phyloP scores from a whole-genome alignment of 2,329 filamentous ascomycete genomes.

The Pezizomycotina sp. region DNA sequence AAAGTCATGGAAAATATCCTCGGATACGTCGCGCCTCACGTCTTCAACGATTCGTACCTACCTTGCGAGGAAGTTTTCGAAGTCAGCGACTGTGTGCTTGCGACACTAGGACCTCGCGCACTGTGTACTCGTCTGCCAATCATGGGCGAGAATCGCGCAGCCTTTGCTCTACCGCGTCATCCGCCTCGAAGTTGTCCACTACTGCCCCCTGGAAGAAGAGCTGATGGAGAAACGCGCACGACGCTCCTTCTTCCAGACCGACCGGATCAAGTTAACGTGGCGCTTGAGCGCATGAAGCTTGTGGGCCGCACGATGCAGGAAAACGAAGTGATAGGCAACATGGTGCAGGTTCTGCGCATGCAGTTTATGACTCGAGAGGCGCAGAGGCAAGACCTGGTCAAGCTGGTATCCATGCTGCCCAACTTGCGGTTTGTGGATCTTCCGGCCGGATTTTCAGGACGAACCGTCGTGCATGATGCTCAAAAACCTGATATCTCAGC shows the following conservation, averaged over 20 bases:
- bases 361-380: constrained; percentile 92
- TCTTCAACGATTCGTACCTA: constrained; percentile 58
- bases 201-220: constrained; percentile 72
- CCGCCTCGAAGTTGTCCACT: constrained; percentile 85
- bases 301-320: constrained; percentile 70
- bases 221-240: constrained; percentile 65
- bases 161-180: constrained; percentile 59
- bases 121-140: constrained; percentile 55
- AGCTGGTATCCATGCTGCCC: constrained; percentile 68
- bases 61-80: constrained; percentile 65
- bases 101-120: constrained; percentile 77
- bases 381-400: constrained; percentile 65
- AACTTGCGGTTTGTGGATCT: constrained; percentile 81
- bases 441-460: constrained; percentile 72
- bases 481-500: constrained; percentile 65
- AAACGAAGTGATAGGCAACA: constrained; percentile 49
- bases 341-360: constrained; percentile 66
- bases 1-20: constrained; percentile 65
- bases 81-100: constrained; percentile 83
- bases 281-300: constrained; percentile 57
- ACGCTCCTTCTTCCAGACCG: constrained; percentile 57
- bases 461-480: constrained; percentile 59
- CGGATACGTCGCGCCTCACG: constrained; percentile 66
- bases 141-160: constrained; percentile 49
- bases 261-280: constrained; percentile 59